These are phyloP conservation scores for Macrophomina tecta DNA, from an alignment of 2,329 filamentous ascomycete species.

Conservation along the genomic window DNA sequence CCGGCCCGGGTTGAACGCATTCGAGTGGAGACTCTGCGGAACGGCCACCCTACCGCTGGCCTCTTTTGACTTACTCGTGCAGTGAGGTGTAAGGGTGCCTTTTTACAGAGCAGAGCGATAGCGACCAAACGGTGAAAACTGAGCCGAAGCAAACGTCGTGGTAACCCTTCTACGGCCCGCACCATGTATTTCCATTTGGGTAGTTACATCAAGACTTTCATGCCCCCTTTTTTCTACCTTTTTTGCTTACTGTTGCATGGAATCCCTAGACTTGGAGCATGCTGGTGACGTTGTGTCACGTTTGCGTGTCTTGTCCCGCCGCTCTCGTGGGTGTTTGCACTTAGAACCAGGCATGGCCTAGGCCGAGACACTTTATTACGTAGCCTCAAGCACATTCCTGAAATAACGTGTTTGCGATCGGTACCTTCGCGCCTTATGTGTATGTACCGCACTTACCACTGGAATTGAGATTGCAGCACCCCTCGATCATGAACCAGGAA, in stretches of 20 bases:
- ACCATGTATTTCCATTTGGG: background rate
- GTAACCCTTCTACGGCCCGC: too few relatives aligned
- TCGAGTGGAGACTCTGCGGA: too few relatives aligned
- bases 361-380: conserved; percentile 1
- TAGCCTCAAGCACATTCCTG: conserved; percentile 2
- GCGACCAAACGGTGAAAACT: too few relatives aligned
- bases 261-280: background rate
- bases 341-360: background rate
- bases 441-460: background rate
- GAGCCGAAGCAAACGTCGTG: too few relatives aligned
- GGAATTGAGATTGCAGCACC: background rate
- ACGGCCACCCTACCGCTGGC: too few relatives aligned
- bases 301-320: background rate
- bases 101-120: too few relatives aligned
- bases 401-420: background rate
- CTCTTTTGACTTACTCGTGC: too few relatives aligned
- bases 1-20: too few relatives aligned
- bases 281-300: conserved; percentile 7
- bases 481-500: background rate
- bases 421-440: background rate
- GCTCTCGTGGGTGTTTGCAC: background rate
- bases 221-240: too few relatives aligned
- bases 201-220: background rate
- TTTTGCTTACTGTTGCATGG: background rate
- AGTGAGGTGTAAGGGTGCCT: too few relatives aligned